Percentiles rank a stretch among this genome's conserved stretches.
Conservation (phyloP, 352 stramenopile species). For the Pythium coloratum region DNA sequence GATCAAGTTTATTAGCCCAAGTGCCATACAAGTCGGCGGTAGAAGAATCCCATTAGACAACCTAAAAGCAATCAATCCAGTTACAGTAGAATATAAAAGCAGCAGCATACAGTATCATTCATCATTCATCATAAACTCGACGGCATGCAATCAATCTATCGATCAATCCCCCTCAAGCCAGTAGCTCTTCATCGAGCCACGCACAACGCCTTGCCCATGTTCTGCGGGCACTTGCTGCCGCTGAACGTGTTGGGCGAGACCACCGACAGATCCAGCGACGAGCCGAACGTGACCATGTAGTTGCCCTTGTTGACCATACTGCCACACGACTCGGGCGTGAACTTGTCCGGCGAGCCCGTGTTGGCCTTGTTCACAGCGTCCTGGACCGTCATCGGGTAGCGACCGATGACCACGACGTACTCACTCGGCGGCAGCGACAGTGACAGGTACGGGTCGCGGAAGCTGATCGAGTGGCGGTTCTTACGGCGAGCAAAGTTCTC, state of each 20-base stretch:
- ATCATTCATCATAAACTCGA: no score
- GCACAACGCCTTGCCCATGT: conserved; percentile 20
- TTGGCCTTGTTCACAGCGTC: conserved; percentile 48
- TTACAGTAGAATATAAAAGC: background rate
- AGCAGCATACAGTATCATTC: background rate
- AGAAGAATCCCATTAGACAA: conserved; percentile 1
- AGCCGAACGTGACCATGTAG: conserved; percentile 58
- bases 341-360: conserved; percentile 28
- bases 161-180: background rate
- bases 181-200: conserved; percentile 1
- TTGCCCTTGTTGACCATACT: conserved; percentile 36
- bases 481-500: conserved; percentile 52
- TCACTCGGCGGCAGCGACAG: conserved; percentile 45
- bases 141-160: no score
- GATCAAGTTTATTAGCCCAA: conserved; percentile 3
- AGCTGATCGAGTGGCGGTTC: conserved; percentile 61
- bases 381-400: conserved; percentile 61
- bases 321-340: conserved; percentile 62
- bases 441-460: conserved; percentile 72
- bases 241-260: conserved; percentile 46
- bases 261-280: conserved; percentile 33
- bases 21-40: background rate
- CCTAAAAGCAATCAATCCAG: background rate
- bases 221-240: conserved; percentile 36
- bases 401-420: conserved; percentile 64